Base-by-base conservation (phyloP, 2,329 filamentous ascomycete species). In the Sclerotinia glacialis region DNA sequence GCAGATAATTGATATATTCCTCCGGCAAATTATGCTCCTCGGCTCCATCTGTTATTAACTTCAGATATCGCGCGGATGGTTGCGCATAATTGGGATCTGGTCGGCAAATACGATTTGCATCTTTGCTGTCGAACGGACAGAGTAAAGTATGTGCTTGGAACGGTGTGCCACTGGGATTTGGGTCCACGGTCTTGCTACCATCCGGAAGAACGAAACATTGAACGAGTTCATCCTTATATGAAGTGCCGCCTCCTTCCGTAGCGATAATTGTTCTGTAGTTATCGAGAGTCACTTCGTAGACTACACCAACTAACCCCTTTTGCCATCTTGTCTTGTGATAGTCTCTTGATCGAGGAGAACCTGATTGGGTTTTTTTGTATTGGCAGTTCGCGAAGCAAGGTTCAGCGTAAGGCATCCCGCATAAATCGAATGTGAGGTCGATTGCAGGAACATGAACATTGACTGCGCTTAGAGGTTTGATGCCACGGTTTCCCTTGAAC, bases 301-400 rank as follows among this genome's bases (percentile, higher is more conserved):
- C 95, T 21, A 97, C 92, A 31, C 95, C 95, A 50, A 97, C 86
- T 2, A 99, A 83, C 5, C 92, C 91, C 74, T 93, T 93, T 70
- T 87, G 81, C 93, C 92, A 96, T 64, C 79, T 80, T 64, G 84
- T 80, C 73, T 86, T 85, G 72, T 84, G 80, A 70, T 84, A 83
- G 67, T 58, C 37, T 49, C 47, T 21, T 78, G 75, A 11, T 70
- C 67, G 4, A 69, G 72, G 5, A 70, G 70, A 69, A 62, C 47
- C 55, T 63, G 31, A 70, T 65, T 5, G 21, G 78, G 77, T 40
- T 78, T 18, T 75, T 68, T 79, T 80, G 21, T 70, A 75, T 86
- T 82, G 58, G 89, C 89, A 89, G 74, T 96, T 97, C 67, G 92
- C 93, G 77, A 98, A 97, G 77, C 94, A 97, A 0, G 95, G 94